phyloP scores from a whole-genome alignment of 768 basidiomycete genomes.

The Hygrocybe coccinea region DNA sequence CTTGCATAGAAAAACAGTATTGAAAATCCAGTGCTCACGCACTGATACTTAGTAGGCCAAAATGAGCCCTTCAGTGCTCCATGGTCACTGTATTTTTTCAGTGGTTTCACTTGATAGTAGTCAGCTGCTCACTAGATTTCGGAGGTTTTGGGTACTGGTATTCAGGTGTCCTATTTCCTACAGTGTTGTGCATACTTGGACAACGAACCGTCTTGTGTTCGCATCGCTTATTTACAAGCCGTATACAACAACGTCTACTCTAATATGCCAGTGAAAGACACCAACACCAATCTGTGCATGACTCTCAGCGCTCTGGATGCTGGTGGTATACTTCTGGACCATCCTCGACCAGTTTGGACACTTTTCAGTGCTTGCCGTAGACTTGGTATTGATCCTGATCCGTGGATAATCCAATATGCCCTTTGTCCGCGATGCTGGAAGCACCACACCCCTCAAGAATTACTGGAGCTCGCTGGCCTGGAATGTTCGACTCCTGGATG shows the following conservation, averaged over 20 bases:
- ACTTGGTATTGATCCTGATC: slow-evolving; percentile 24
- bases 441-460: slow-evolving; percentile 11
- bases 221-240: slow-evolving; percentile 15
- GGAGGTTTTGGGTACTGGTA: no score
- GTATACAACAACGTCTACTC: slow-evolving; percentile 13
- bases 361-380: slow-evolving; percentile 14
- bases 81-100: no score
- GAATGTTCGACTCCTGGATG: slow-evolving; percentile 11
- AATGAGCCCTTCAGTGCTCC: no score
- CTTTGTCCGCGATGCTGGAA: slow-evolving; percentile 21
- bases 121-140: no score
- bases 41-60: no score
- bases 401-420: slow-evolving; percentile 19
- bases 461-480: slow-evolving; percentile 8
- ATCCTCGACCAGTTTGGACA: slow-evolving; percentile 7
- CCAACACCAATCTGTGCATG: slow-evolving; percentile 8
- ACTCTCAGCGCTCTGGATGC: slow-evolving; percentile 6
- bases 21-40: no score
- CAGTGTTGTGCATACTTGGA: neutral
- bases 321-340: slow-evolving; percentile 7
- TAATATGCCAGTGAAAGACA: slow-evolving; percentile 8
- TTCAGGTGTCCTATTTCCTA: no score
- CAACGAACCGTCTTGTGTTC: slow-evolving; percentile 7
- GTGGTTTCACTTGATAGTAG: no score
- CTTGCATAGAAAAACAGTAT: no score